These are phyloP conservation scores for Lentinula detonsa DNA, from an alignment of 768 basidiomycete species.

Conservation along the genomic window DNA sequence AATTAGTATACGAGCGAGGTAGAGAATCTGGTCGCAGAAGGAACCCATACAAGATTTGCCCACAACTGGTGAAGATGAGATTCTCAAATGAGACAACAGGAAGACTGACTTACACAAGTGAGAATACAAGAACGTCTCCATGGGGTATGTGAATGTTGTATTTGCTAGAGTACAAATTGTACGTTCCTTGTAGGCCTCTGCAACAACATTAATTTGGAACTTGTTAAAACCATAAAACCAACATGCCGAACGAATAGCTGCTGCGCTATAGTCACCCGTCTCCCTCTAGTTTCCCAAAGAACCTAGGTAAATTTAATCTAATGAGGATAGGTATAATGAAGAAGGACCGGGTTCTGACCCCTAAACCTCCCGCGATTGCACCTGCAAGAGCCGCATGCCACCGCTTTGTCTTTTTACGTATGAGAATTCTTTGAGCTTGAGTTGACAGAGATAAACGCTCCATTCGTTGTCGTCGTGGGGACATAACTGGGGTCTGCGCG, in stretches of 20 bases:
- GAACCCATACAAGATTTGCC: constrained; percentile 81
- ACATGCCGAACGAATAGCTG: constrained; percentile 84
- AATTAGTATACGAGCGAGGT: constrained; percentile 66
- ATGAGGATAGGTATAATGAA: not conserved
- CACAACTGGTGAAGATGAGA: constrained; percentile 42
- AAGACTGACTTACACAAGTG: constrained; percentile 47
- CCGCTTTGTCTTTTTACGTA: constrained; percentile 58
- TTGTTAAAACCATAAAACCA: not conserved
- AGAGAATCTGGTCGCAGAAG: constrained; percentile 79
- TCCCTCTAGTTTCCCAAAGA: constrained; percentile 65
- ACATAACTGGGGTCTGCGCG: constrained; percentile 4
- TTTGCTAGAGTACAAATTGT: constrained; percentile 69
- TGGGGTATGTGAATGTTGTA: constrained; percentile 69
- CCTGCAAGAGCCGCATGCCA: constrained; percentile 85
- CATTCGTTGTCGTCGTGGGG: constrained; percentile 18
- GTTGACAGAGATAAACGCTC: constrained; percentile 58
- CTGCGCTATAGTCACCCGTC: constrained; percentile 69
- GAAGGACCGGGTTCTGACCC: constrained; percentile 19
- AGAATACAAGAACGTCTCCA: constrained; percentile 80
- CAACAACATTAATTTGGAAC: not conserved
- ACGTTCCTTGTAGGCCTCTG: constrained; percentile 87
- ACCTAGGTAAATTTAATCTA: constrained; percentile 20
- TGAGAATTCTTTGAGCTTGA: constrained; percentile 55
- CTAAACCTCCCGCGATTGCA: constrained; percentile 62
- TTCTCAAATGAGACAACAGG: not conserved